These are phyloP conservation scores for Sclerotinia trifoliorum DNA, from an alignment of 2,329 filamentous ascomycete genomes.

Conservation along the genomic window DNA sequence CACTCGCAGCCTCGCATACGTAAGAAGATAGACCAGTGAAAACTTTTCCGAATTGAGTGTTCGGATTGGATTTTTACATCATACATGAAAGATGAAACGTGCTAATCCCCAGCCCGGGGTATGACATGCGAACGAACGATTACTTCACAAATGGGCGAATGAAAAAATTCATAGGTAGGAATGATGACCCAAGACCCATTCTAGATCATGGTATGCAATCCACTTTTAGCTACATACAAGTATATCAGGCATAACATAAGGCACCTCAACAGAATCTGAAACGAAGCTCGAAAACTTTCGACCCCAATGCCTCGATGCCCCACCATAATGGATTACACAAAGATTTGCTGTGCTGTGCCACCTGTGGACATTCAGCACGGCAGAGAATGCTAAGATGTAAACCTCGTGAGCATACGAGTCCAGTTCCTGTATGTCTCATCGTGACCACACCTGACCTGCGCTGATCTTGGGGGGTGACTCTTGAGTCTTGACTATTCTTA, in stretches of 20 bases:
- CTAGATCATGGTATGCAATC: neutral
- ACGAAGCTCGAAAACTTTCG: slow-evolving; percentile 5
- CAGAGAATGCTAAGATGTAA: neutral
- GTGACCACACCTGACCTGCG: slow-evolving; percentile 11
- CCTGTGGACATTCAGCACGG: slow-evolving; percentile 8
- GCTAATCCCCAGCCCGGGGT: neutral
- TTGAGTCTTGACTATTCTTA: neutral
- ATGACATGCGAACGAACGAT: neutral
- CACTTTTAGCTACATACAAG: neutral
- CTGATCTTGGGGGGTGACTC: neutral
- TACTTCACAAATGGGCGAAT: slow-evolving; percentile 1
- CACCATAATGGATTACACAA: slow-evolving; percentile 10
- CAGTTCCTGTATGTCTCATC: slow-evolving; percentile 19
- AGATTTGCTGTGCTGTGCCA: slow-evolving; percentile 5
- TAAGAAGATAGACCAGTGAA: slow-evolving; percentile 3
- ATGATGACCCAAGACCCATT: neutral
- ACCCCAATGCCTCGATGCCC: slow-evolving; percentile 4
- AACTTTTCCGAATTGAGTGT: slow-evolving; percentile 7
- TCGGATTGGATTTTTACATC: slow-evolving; percentile 9
- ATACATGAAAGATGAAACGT: slow-evolving; percentile 19
- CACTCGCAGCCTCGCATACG: slow-evolving; percentile 11
- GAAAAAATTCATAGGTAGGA: slow-evolving; percentile 5
- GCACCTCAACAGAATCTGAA: slow-evolving; percentile 12
- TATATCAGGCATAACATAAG: neutral
- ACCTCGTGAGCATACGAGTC: slow-evolving; percentile 14